Evolutionary conservation across 768 basidiomycete species (phyloP).

Genomic region (Butyriboletus loyo): DNA sequence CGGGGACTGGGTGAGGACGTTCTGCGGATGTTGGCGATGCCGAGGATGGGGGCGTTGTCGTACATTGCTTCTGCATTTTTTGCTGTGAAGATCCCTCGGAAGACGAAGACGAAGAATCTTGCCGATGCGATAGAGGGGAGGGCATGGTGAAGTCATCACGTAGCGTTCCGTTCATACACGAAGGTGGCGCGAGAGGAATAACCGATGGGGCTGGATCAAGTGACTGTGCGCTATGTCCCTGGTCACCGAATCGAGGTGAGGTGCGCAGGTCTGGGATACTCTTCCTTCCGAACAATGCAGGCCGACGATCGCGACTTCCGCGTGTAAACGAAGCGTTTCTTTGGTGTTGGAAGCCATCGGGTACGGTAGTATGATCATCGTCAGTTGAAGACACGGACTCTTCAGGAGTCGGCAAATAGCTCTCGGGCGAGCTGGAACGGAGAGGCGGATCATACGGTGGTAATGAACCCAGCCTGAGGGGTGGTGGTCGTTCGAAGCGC

Average conservation of each 20-base stretch:
- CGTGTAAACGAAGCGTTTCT: constrained; percentile 52
- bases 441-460: constrained; percentile 41
- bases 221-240: constrained; percentile 21
- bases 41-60: constrained; percentile 32
- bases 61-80: constrained; percentile 21
- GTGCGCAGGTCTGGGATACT: constrained; percentile 82
- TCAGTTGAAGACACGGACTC: constrained; percentile 52
- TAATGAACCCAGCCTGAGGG: constrained; percentile 46
- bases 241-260: constrained; percentile 38
- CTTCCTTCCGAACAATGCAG: constrained; percentile 59
- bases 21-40: constrained; percentile 41
- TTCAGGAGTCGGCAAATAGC: constrained; percentile 54
- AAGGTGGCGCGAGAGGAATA: constrained; percentile 8
- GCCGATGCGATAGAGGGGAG: constrained; percentile 40
- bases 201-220: constrained; percentile 22
- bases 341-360: constrained; percentile 35
- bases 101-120: constrained; percentile 45
- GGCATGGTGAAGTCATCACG: constrained; percentile 36
- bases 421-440: constrained; percentile 51
- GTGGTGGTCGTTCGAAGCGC: constrained; percentile 43
- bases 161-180: constrained; percentile 11
- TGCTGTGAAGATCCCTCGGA: constrained; percentile 28
- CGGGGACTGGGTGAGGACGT: constrained; percentile 43
- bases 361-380: constrained; percentile 36
- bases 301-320: constrained; percentile 35